Percentiles rank a stretch among this genome's conserved stretches.
Conservation (phyloP, 2,329 filamentous ascomycete species). For the Colletotrichum truncatum region DNA sequence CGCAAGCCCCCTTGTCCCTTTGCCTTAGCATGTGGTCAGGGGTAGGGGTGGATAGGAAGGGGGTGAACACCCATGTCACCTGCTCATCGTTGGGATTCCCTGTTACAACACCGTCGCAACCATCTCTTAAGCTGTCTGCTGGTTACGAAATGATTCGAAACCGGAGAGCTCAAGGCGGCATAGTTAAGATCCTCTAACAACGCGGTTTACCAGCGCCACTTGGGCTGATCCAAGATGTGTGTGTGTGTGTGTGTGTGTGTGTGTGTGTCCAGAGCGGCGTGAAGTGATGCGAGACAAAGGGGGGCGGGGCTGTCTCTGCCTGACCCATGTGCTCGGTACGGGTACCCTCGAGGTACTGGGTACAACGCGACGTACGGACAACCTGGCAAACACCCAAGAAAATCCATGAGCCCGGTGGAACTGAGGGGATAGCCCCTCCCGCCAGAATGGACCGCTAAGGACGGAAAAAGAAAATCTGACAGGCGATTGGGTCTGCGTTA, state of each 20-base stretch:
- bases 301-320: slow-evolving; percentile 27
- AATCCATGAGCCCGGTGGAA: slow-evolving; percentile 26
- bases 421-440: slow-evolving; percentile 29
- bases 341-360: slow-evolving; percentile 13
- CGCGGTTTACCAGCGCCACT: neutral
- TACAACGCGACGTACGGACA: slow-evolving; percentile 2
- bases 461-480: slow-evolving; percentile 32
- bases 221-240: neutral
- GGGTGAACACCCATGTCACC: neutral
- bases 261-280: neutral
- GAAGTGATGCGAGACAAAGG: slow-evolving; percentile 22
- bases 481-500: slow-evolving; percentile 29
- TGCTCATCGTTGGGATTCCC: neutral
- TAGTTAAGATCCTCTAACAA: neutral
- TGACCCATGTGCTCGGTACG: slow-evolving; percentile 29
- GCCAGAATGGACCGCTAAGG: slow-evolving; percentile 32
- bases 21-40: slow-evolving; percentile 18
- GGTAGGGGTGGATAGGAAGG: neutral
- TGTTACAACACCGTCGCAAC: slow-evolving; percentile 1
- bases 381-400: slow-evolving; percentile 9
- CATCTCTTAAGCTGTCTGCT: neutral
- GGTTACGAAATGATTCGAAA: slow-evolving; percentile 8
- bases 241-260: too few relatives aligned
- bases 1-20: slow-evolving; percentile 17
- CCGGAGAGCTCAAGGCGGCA: neutral